phyloP scores from a whole-genome alignment of 495 filamentous ascomycete genomes.

The Aspergillus sclerotioniger region DNA sequence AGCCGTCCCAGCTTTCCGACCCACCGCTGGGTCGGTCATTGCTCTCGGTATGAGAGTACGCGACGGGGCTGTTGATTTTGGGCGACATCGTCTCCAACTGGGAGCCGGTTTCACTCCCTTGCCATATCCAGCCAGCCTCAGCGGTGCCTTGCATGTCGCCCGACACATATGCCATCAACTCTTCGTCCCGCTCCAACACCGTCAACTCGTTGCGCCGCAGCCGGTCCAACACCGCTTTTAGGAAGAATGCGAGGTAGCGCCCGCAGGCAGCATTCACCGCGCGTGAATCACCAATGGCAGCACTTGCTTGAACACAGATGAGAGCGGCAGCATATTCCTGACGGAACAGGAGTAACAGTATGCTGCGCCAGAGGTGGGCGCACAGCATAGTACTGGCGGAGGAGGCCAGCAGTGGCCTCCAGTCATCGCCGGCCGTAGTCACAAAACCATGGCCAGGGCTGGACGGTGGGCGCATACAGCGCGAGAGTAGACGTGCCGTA shows the following conservation, averaged over 20 bases:
- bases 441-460: conserved; percentile 3
- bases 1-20: conserved; percentile 48
- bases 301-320: conserved; percentile 67
- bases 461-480: conserved; percentile 50
- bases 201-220: conserved; percentile 50
- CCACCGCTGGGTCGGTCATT: conserved; percentile 11
- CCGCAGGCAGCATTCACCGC: conserved; percentile 77
- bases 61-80: conserved; percentile 11
- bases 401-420: conserved; percentile 50
- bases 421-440: conserved; percentile 31
- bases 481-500: conserved; percentile 69
- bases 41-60: not conserved
- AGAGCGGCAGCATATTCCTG: conserved; percentile 69
- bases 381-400: conserved; percentile 67
- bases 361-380: conserved; percentile 87
- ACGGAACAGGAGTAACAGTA: conserved; percentile 73
- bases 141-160: conserved; percentile 84
- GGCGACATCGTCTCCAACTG: conserved; percentile 34
- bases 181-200: conserved; percentile 74
- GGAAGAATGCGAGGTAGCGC: conserved; percentile 80
- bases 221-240: conserved; percentile 60
- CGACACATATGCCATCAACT: conserved; percentile 84
- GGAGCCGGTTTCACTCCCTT: conserved; percentile 56
- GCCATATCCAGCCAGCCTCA: conserved; percentile 86
- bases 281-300: conserved; percentile 65